These are phyloP conservation scores for Lachnellula arida DNA, from an alignment of 2,329 filamentous ascomycete genomes.

Conservation along the genomic window DNA sequence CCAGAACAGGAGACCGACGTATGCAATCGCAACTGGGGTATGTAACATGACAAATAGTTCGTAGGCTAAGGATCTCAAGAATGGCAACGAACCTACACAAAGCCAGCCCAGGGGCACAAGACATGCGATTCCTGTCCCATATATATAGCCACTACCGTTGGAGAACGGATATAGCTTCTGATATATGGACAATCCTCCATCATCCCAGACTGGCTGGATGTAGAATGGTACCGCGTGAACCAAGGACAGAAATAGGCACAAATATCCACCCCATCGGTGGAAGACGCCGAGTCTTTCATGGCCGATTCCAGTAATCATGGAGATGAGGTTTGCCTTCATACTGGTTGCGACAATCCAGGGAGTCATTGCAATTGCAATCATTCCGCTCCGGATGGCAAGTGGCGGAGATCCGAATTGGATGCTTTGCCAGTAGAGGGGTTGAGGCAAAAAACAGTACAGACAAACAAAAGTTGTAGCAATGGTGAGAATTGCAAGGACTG, in stretches of 20 bases:
- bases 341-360: constrained; percentile 89
- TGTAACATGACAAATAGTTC: constrained; percentile 82
- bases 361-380: constrained; percentile 86
- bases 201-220: constrained; percentile 79
- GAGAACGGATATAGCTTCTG: constrained; percentile 56
- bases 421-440: constrained; percentile 84
- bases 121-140: constrained; percentile 80
- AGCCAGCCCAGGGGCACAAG: constrained; percentile 78
- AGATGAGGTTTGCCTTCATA: constrained; percentile 86
- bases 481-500: constrained; percentile 63
- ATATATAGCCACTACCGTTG: constrained; percentile 62
- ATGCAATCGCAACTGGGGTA: constrained; percentile 73
- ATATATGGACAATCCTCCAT: constrained; percentile 68
- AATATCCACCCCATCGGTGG: constrained; percentile 85
- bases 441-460: constrained; percentile 80
- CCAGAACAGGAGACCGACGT: constrained; percentile 87
- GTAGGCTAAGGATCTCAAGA: constrained; percentile 72
- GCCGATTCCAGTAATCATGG: constrained; percentile 80
- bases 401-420: constrained; percentile 86
- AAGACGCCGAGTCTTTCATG: constrained; percentile 90
- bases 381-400: constrained; percentile 78
- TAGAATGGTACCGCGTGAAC: constrained; percentile 89
- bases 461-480: constrained; percentile 67
- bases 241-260: constrained; percentile 77
- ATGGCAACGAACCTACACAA: constrained; percentile 76